Evolutionary conservation across 2,329 filamentous ascomycete species (phyloP).

Genomic region (Colletotrichum eremochloae): DNA sequence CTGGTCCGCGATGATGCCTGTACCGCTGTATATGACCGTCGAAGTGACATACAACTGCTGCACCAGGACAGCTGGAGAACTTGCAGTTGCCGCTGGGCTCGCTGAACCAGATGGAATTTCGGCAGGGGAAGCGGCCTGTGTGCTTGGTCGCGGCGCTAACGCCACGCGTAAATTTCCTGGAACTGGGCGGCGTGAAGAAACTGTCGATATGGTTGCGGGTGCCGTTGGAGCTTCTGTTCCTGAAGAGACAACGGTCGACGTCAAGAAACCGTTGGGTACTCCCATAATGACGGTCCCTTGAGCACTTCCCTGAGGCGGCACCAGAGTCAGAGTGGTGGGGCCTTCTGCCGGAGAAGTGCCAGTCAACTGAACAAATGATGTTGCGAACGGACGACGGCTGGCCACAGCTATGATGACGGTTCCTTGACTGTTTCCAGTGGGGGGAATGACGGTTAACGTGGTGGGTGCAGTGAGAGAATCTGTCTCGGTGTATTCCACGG

Average conservation of each 20-base stretch:
- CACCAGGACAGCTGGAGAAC: background rate
- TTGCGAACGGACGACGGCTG: conserved; percentile 3
- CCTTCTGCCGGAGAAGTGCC: background rate
- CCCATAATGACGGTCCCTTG: conserved; percentile 7
- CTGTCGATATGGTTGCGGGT: conserved; percentile 11
- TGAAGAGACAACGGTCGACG: conserved; percentile 8
- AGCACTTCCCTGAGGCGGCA: conserved; percentile 5
- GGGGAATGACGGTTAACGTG: conserved; percentile 28
- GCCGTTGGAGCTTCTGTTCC: conserved; percentile 13
- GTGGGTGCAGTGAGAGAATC: conserved; percentile 7
- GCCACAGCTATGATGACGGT: conserved; percentile 30
- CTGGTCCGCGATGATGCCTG: background rate
- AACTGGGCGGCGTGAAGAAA: background rate
- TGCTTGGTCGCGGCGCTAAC: background rate
- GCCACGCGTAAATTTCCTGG: conserved; percentile 27
- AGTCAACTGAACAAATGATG: background rate
- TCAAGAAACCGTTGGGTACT: conserved; percentile 2
- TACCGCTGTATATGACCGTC: conserved; percentile 11
- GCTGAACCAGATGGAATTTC: background rate
- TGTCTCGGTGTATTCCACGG: conserved; percentile 12
- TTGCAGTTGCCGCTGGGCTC: too few species aligned
- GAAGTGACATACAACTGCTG: conserved; percentile 14
- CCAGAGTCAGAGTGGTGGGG: conserved; percentile 7
- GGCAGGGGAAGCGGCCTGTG: background rate
- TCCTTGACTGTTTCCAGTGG: conserved; percentile 15